Evolutionary conservation across 2,329 filamentous ascomycete species (phyloP), one percentile per base, ranked within the genome.

Genomic region (Alternaria conjuncta): DNA sequence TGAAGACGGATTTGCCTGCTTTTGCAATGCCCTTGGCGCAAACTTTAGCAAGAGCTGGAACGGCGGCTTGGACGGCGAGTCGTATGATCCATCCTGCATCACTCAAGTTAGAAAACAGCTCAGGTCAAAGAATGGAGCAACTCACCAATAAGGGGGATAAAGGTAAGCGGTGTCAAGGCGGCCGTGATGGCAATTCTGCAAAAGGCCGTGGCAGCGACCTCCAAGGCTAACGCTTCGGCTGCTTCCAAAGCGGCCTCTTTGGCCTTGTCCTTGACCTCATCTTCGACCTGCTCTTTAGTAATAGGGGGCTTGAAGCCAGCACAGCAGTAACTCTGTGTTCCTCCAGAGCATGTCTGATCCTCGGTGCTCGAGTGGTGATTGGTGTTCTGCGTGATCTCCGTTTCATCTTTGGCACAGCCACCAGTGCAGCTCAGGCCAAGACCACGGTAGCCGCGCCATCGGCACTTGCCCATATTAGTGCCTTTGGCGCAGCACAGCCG

Each of bases 171-270:
- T 46, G 61, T 54, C 69, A 32, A 74, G 43, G 74, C 46, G 23
- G 76, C 79, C 3, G 77, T 72, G 8, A 81, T 71, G 4, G 78
- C 78, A 25, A 79, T 56, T 15, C 78, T 54, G 61, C 78, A 81
- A 54, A 80, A 79, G 1, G 72, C 76, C 49, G 77, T 80, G 1
- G 78, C 77, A 12, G 78, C 78, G 41, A 79, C 59, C 44, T 80
- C 78, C 0, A 79, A 61, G 5, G 77, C 77, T 13, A 67, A 65
- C 9, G 75, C 58, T 49, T 76, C 75, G 2, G 76, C 78, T 0
- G 66, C 67, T 15, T 28, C 54, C 41, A 57, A 13, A 23, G 43
- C 54, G n/a, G 30, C 20, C 10, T 46, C 54, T 12, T 43, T 28
- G 13, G 54, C 54, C 18, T 46, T 43, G n/a, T 57, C 9, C 28